A percentile compares a stretch with the other conserved stretches of the same genome.
phyloP scores from a whole-genome alignment of 306 rosid genomes.

The Malus asiatica region DNA sequence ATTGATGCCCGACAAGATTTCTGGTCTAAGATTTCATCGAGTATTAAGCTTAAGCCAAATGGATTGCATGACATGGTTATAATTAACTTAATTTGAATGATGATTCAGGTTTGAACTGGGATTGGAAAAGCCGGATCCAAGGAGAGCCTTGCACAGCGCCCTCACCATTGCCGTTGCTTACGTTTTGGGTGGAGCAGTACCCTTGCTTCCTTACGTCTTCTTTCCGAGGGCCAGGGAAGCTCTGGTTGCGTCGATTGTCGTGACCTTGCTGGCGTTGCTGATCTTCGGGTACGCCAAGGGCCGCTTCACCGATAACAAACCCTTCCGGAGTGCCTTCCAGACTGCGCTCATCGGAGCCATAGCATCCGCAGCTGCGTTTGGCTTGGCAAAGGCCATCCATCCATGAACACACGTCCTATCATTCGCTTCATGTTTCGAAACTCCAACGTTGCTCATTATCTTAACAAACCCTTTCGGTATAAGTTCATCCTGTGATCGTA shows the following conservation, averaged over 20 bases:
- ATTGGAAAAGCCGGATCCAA: conserved; percentile 88
- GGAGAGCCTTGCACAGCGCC: conserved; percentile 84
- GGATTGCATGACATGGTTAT: no score
- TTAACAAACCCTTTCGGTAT: neutral
- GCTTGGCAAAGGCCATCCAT: conserved; percentile 70
- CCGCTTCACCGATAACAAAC: conserved; percentile 62
- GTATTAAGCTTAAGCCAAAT: neutral
- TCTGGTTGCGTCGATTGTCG: conserved; percentile 39
- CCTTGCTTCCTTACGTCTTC: conserved; percentile 69
- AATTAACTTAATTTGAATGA: neutral
- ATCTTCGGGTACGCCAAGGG: conserved; percentile 87
- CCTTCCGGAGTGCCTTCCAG: conserved; percentile 68
- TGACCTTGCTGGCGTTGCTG: conserved; percentile 62
- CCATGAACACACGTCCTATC: conserved; percentile 3
- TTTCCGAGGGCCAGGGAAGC: conserved; percentile 59
- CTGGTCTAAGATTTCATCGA: no score
- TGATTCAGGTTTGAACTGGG: conserved; percentile 79
- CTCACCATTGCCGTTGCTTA: conserved; percentile 76
- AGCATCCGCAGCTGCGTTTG: conserved; percentile 80
- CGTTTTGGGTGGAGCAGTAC: conserved; percentile 70
- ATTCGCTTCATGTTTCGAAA: neutral
- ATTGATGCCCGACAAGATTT: no score
- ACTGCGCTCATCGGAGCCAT: conserved; percentile 77
- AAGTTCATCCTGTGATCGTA: neutral
- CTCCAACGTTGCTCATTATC: neutral